Base-by-base conservation (phyloP, 1,284 basidiomycete species). In the Apiotrichum brassicae region DNA sequence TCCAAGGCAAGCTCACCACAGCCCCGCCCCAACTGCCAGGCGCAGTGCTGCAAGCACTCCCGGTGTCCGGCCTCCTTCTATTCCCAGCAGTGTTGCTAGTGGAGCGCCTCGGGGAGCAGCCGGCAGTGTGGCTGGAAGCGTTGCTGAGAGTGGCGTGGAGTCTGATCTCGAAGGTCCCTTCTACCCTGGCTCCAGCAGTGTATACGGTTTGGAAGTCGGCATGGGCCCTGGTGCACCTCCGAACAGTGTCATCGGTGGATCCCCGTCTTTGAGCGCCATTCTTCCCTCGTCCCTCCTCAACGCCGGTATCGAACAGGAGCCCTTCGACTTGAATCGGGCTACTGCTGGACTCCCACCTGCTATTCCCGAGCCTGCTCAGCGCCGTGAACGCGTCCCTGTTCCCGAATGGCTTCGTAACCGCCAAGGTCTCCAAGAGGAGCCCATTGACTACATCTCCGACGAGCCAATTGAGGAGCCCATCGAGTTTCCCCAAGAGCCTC, bases 241-340 rank as follows among this genome's bases (percentile, higher is more conserved):
- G 4, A 65, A 67, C 38, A 69, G 39, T 3, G 64, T 44, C 19
- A 40, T 47, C 6, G 11, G 30, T 23, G 36, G 39, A 13, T 28
- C 22, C 2, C 40, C 34, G 12, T 38, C 40, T 6, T 32, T 28
- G 52, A 20, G 50, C 46, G 12, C 47, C 18, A 42, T 42, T 7
- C 44, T 68, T 0, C 57, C 66, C 1, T 52, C 57, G 16, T 65
- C 64, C 1, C 51, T 70, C 19, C 53, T 68, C n/a, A 58, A 69
- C 9, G 61, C 49, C 3, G 18, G 61, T 3, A 53, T 51, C n/a
- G 56, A 57, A 5, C 51, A 51, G 6, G 66, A 70, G 32, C 33
- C 4, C 18, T 70, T 67, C 49, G 67, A 71, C 43, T 63, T 66
- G 36, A 63, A 67, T 6, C 65, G 61, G 43, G 65, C 61, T 9